Evolutionary conservation across 169 alveolate species (phyloP).

Genomic region (Sarcocystis neurona): DNA sequence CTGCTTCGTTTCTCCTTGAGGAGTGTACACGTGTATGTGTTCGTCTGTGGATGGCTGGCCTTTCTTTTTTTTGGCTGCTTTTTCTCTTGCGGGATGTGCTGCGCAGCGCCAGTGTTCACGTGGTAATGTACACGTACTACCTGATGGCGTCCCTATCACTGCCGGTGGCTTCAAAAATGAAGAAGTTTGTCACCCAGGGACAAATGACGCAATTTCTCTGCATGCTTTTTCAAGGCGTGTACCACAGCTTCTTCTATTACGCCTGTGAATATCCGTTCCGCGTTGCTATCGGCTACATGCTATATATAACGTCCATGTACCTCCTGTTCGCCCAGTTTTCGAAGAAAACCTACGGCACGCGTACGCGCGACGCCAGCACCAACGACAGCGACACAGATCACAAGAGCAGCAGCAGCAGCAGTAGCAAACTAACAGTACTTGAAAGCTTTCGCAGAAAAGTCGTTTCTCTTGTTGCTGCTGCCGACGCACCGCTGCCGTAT

Average conservation of each 20-base stretch:
- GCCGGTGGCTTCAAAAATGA: conserved; percentile 47
- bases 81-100: no score
- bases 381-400: no score
- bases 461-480: no score
- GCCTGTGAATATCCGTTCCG: conserved; percentile 64
- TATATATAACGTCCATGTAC: conserved; percentile 66
- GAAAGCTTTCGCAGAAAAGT: no score
- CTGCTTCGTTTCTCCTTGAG: no score
- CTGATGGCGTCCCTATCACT: conserved; percentile 63
- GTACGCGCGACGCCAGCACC: background rate
- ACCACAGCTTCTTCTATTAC: conserved; percentile 39
- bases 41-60: background rate
- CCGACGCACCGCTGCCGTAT: no score
- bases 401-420: no score
- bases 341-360: conserved; percentile 61
- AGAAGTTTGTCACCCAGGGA: conserved; percentile 68
- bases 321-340: conserved; percentile 68
- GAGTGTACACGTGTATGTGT: no score
- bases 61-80: conserved; percentile 38
- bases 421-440: no score
- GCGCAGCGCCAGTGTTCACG: conserved; percentile 71
- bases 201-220: conserved; percentile 73
- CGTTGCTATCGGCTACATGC: conserved; percentile 61
- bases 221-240: conserved; percentile 51
- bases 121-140: conserved; percentile 76